Percentiles rank a stretch among this genome's conserved stretches.
Conservation (phyloP, 208 protist species). For the Zelonia costaricensis region DNA sequence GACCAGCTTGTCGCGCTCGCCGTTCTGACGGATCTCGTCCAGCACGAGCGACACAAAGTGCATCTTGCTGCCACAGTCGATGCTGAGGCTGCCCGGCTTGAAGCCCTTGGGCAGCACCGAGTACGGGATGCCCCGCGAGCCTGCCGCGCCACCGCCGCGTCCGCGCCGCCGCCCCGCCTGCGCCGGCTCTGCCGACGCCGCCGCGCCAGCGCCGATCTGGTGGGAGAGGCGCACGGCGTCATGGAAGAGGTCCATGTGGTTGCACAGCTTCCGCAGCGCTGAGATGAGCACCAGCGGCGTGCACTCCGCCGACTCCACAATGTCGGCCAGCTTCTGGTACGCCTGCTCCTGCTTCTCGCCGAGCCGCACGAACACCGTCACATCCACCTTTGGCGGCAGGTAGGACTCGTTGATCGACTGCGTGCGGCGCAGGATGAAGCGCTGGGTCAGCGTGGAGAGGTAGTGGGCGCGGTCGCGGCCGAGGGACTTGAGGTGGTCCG, state of each 20-base stretch:
- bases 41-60: conserved; percentile 83
- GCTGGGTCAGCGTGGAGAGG: conserved; percentile 75
- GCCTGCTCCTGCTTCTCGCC: conserved; percentile 55
- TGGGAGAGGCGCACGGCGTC: conserved; percentile 70
- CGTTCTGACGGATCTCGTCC: conserved; percentile 69
- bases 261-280: conserved; percentile 92
- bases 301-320: conserved; percentile 61
- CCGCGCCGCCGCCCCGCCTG: conserved; percentile 8
- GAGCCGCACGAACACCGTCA: conserved; percentile 87
- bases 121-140: conserved; percentile 52
- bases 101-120: conserved; percentile 69
- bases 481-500: conserved; percentile 63
- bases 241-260: conserved; percentile 92
- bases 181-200: conserved; percentile 1
- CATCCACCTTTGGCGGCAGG: conserved; percentile 80
- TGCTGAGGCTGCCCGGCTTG: conserved; percentile 48
- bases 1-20: conserved; percentile 79
- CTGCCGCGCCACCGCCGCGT: conserved; percentile 3
- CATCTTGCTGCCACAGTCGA: conserved; percentile 70
- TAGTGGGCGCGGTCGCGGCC: conserved; percentile 82
- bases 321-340: conserved; percentile 64
- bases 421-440: conserved; percentile 82
- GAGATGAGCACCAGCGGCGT: conserved; percentile 85
- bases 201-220: conserved; percentile 9
- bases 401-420: conserved; percentile 88